A percentile compares a stretch with the other conserved stretches of the same genome.
Evolutionary conservation across 2,329 filamentous ascomycete species (phyloP).

Genomic region (Apiospora arundinis): DNA sequence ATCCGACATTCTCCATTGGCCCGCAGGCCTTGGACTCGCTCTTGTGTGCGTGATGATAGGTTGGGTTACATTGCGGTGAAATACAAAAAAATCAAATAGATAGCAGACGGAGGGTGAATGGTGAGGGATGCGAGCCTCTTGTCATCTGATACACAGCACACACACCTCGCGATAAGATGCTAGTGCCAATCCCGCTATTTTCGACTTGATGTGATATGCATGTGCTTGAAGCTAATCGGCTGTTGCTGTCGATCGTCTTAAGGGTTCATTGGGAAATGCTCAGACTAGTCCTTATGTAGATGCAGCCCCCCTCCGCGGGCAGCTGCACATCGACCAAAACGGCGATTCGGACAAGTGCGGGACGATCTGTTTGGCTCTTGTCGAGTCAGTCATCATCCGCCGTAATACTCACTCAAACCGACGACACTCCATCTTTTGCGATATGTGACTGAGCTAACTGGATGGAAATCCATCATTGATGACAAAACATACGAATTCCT

Average conservation of each 20-base stretch:
- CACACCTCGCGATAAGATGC: constrained; percentile 18
- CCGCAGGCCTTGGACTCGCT: not conserved
- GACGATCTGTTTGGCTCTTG: constrained; percentile 5
- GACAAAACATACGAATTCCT: constrained; percentile 5
- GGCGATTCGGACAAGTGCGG: not conserved
- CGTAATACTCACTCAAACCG: not conserved
- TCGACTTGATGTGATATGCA: constrained; percentile 2
- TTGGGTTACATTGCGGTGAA: constrained; percentile 16
- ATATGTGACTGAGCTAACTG: not conserved
- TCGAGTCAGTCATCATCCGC: not conserved
- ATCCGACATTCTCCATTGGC: not conserved
- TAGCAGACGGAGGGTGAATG: not conserved
- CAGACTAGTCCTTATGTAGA: not conserved
- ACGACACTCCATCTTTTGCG: not conserved
- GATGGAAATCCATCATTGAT: not conserved
- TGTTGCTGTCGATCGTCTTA: constrained; percentile 10
- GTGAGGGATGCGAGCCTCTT: not conserved
- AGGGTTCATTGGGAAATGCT: not conserved
- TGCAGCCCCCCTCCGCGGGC: not conserved
- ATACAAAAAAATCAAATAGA: not conserved
- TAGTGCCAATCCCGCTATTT: constrained; percentile 18
- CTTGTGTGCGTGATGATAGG: constrained; percentile 4
- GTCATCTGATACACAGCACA: constrained; percentile 1
- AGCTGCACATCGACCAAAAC: constrained; percentile 8
- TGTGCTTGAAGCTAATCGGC: constrained; percentile 1